Evolutionary conservation across 139 green algal species (phyloP).

Genomic region (Chlorella sp.): DNA sequence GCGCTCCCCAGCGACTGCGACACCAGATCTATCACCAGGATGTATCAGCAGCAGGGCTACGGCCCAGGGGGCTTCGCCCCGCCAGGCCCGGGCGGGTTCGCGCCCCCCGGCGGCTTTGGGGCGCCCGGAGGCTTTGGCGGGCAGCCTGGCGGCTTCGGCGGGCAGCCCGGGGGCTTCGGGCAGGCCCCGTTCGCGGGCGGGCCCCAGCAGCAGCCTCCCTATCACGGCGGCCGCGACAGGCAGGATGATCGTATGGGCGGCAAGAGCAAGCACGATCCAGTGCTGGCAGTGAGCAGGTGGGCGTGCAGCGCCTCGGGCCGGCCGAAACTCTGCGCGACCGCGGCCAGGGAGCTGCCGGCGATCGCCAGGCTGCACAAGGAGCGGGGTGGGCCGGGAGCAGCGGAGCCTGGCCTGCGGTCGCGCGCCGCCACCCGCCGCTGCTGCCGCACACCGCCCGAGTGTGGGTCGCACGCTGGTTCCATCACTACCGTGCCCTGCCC

Average conservation of each 20-base stretch:
- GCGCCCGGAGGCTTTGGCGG: constrained; percentile 11
- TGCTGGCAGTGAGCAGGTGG: constrained; percentile 41
- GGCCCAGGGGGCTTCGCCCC: no score
- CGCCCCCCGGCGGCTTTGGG: neutral
- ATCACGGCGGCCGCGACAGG: neutral
- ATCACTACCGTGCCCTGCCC: neutral
- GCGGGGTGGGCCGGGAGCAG: no score
- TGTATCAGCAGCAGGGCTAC: constrained; percentile 15
- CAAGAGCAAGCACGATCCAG: constrained; percentile 45
- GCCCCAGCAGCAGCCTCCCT: constrained; percentile 4
- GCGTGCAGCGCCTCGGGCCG: neutral
- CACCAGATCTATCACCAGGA: neutral
- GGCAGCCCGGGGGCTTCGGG: neutral
- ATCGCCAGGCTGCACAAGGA: no score
- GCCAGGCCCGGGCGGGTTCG: neutral
- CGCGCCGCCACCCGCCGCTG: neutral
- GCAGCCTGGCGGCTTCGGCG: neutral
- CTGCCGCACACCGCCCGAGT: neutral
- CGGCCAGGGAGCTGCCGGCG: no score
- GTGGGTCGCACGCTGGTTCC: neutral
- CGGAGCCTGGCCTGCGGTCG: no score
- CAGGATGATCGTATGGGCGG: constrained; percentile 22
- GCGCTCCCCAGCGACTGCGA: no score
- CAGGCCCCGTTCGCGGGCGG: constrained; percentile 2
- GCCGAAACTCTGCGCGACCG: neutral